Base-by-base conservation (phyloP, 83 land plant species). In the Picea engelmannii region DNA sequence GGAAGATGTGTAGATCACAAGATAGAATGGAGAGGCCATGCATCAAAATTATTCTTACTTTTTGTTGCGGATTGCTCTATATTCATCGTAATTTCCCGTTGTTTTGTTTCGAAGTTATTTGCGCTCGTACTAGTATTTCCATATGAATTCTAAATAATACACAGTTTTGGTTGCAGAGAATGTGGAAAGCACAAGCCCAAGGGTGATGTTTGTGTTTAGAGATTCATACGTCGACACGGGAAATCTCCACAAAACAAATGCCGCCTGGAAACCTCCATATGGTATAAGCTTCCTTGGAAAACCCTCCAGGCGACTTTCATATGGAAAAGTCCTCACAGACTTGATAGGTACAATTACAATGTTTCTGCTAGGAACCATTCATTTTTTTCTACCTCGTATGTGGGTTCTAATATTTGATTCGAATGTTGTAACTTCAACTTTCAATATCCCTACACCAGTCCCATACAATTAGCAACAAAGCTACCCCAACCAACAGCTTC, bases 371-470 rank as follows among this genome's bases (percentile, higher is more conserved):
- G 4, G 16, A 12, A 55, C 12, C 4, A 55, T 55, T 55, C 4
- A 3, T 13, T 55, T 3, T 42, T 38, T 18, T 20, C 0, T 10
- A 0, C 15, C 13, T 18, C 0, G 0, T 71, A 8, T 40, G 21
- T 18, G 40, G 18, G 11, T 31, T 16, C 1, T 18, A 20, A 70
- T 40, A 0, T 25, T 11, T 67, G 9, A 27, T 25, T 25, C 6
- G 0, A 35, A 35, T 4, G 11, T 3, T 15, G 70, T 84, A 88
- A 87, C 89, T 11, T 82, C 76, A 6, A 42, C 18, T 75, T 8
- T 91, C 44, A 85, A 86, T 52, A 55, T 85, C 23, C 83, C 64
- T 65, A 81, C 88, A 4, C 93, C 91, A 2, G 62, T 91, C 17
- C 82, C 93, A 2, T 89, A 89, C 86, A 85, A 77, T 78, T 75